These are phyloP conservation scores for Citrus sp. DNA, from an alignment of 345 rosid genomes.

Conservation along the genomic window DNA sequence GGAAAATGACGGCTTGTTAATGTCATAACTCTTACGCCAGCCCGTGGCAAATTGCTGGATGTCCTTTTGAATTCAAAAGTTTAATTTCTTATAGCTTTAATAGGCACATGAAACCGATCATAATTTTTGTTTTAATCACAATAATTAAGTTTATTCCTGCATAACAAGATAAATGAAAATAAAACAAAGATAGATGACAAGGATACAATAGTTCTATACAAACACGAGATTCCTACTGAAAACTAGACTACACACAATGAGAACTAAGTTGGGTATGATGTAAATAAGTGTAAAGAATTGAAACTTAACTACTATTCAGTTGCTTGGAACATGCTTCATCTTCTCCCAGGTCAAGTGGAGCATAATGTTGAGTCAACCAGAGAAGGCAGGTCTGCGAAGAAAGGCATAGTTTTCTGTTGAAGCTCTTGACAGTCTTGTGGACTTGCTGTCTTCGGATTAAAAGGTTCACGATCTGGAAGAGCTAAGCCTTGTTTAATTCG, in stretches of 20 bases:
- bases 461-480: slow-evolving; percentile 27
- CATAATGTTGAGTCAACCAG: slow-evolving; percentile 15
- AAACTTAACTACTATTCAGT: not conserved
- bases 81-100: too few relatives aligned
- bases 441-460: slow-evolving; percentile 33
- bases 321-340: not conserved
- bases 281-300: not conserved
- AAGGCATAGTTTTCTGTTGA: slow-evolving; percentile 57
- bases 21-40: too few relatives aligned
- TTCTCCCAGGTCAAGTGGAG: slow-evolving; percentile 1
- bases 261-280: not conserved
- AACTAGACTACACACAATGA: not conserved
- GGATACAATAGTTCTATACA: not conserved
- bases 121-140: too few relatives aligned
- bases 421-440: slow-evolving; percentile 39
- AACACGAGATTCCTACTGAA: not conserved
- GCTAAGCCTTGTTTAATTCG: slow-evolving; percentile 63
- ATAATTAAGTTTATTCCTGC: too few relatives aligned
- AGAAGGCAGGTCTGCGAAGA: slow-evolving; percentile 40
- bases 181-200: too few relatives aligned
- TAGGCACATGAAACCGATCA: too few relatives aligned
- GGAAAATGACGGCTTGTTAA: too few relatives aligned
- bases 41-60: too few relatives aligned
- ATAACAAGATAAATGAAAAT: too few relatives aligned
- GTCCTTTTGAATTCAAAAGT: too few relatives aligned